Conservation (phyloP, 164 flowering plant species). For the Stephania yunnanensis region DNA sequence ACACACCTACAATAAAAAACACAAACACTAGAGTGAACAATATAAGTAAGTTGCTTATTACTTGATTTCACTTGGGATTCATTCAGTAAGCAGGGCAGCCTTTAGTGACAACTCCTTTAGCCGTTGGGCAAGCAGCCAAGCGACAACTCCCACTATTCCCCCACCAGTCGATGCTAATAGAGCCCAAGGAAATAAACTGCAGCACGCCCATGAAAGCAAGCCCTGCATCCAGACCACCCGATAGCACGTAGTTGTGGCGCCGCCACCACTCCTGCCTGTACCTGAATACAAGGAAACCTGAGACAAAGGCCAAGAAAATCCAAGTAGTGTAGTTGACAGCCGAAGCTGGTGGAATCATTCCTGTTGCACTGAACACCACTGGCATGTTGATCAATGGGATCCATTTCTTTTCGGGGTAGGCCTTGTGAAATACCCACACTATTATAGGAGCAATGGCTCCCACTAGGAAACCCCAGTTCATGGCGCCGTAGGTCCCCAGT, state of each 20-base stretch:
- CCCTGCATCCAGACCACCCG: constrained; percentile 39
- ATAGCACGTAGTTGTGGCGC: constrained; percentile 33
- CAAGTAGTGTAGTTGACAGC: constrained; percentile 32
- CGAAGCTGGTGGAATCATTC: constrained; percentile 30
- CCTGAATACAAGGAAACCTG: constrained; percentile 24
- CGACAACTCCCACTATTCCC: constrained; percentile 32
- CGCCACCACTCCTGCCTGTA: constrained; percentile 32
- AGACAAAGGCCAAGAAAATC: constrained; percentile 28
- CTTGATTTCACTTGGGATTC: neutral
- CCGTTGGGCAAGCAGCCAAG: constrained; percentile 35
- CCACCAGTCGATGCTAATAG: constrained; percentile 30
- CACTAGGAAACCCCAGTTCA: constrained; percentile 39
- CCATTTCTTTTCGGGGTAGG: constrained; percentile 31
- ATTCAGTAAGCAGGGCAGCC: constrained; percentile 14
- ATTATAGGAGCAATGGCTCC: constrained; percentile 28
- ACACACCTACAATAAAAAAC: no score
- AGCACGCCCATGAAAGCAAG: constrained; percentile 34
- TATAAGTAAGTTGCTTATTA: no score
- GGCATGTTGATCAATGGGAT: constrained; percentile 33
- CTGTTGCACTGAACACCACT: constrained; percentile 31
- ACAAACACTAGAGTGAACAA: no score
- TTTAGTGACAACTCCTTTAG: constrained; percentile 6
- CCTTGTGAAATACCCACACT: constrained; percentile 28
- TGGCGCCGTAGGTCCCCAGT: constrained; percentile 21
- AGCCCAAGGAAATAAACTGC: constrained; percentile 23